Percentiles rank a stretch among this genome's conserved stretches.
Evolutionary conservation across 2,329 filamentous ascomycete species (phyloP).

Genomic region (Penicillium paneum): DNA sequence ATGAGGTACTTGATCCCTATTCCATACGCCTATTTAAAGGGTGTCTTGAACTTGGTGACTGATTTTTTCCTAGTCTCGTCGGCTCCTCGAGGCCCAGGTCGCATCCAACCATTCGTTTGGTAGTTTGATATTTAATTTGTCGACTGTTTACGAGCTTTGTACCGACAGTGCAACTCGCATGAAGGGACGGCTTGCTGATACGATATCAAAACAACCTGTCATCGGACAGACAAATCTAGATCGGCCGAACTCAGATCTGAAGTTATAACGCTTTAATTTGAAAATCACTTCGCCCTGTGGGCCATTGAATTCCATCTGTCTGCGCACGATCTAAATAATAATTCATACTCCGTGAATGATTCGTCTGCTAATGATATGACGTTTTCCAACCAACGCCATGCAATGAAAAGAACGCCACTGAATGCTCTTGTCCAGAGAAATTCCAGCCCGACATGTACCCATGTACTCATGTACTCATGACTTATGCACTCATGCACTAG

Average conservation of each 20-base stretch:
- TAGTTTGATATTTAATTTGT: slow-evolving; percentile 81
- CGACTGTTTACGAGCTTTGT: slow-evolving; percentile 87
- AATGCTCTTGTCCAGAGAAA: slow-evolving; percentile 7
- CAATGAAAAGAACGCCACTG: slow-evolving; percentile 16
- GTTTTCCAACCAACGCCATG: slow-evolving; percentile 20
- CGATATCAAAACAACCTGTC: slow-evolving; percentile 59
- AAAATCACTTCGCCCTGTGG: neutral
- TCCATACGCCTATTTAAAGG: neutral
- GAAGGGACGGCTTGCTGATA: slow-evolving; percentile 70
- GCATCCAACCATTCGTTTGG: slow-evolving; percentile 65
- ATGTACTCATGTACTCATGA: neutral
- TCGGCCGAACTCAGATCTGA: slow-evolving; percentile 70
- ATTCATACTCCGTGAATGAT: slow-evolving; percentile 8
- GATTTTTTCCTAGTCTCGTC: slow-evolving; percentile 53
- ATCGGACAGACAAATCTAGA: slow-evolving; percentile 62
- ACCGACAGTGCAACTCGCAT: slow-evolving; percentile 69
- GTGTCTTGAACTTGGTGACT: neutral
- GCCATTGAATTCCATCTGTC: slow-evolving; percentile 10
- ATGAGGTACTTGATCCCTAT: slow-evolving; percentile 55
- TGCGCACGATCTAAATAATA: slow-evolving; percentile 14
- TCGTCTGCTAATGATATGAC: slow-evolving; percentile 10
- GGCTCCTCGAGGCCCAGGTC: slow-evolving; percentile 65
- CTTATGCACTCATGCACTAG: neutral
- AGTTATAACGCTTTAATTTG: slow-evolving; percentile 53
- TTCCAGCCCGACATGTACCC: neutral